A percentile compares a stretch with the other conserved stretches of the same genome.
Conservation (phyloP, 2,329 filamentous ascomycete genomes). For the Chaetomiaceae sp. region DNA sequence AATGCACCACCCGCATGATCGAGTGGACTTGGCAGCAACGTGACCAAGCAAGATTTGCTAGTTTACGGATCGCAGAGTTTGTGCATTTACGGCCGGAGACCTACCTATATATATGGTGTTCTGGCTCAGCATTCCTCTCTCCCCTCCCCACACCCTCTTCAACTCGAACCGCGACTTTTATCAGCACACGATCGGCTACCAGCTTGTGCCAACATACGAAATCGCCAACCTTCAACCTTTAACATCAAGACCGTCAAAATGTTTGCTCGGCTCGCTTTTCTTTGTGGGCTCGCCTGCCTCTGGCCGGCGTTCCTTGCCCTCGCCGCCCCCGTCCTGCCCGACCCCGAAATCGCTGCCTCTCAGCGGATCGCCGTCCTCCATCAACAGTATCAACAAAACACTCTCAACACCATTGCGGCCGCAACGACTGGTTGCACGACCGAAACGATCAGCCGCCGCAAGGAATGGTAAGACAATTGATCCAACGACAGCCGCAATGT, state of each 20-base stretch:
- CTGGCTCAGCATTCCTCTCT: too few species aligned
- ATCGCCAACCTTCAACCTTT: neutral
- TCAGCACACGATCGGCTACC: too few species aligned
- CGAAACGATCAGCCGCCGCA: conserved; percentile 10
- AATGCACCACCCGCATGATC: too few species aligned
- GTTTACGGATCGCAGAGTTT: too few species aligned
- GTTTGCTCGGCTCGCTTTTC: neutral
- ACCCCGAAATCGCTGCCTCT: conserved; percentile 6
- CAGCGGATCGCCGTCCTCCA: conserved; percentile 2
- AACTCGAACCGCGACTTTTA: too few species aligned
- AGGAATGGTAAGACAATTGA: conserved; percentile 13
- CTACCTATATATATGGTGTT: too few species aligned
- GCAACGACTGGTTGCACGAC: conserved; percentile 7
- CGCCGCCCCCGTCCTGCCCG: neutral
- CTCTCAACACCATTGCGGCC: conserved; percentile 1
- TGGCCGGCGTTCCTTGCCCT: neutral
- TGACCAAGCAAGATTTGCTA: too few species aligned
- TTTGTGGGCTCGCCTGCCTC: too few species aligned
- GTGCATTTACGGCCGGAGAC: too few species aligned
- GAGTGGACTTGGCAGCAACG: too few species aligned
- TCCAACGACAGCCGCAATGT: too few species aligned
- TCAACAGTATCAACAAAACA: conserved; percentile 7
- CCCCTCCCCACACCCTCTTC: too few species aligned
- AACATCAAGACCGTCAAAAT: neutral
- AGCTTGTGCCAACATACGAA: neutral